Evolutionary conservation across 345 rosid genomes (phyloP), one percentile per base, ranked within the genome.

Genomic region (Moricandia moricandioides): DNA sequence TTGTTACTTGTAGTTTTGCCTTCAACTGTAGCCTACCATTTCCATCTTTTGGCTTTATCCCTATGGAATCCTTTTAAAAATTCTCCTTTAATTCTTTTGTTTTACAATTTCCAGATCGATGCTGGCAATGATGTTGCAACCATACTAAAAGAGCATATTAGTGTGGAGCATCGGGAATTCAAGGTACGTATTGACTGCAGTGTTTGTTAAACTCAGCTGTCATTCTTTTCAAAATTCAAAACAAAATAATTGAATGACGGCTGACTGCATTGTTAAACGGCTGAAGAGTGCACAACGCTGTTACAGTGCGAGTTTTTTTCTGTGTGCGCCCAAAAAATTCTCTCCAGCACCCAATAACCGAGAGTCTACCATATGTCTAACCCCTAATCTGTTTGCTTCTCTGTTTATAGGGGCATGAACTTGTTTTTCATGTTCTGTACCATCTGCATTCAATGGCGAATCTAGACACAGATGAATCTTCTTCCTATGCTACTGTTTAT

Each of bases 371-470:
- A 35, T 66, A 31, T 60, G 33, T 68, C 65, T 61, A 62, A 65
- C 56, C 73, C 62, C 47, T 72, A 59, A 63, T 65, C 74, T 74
- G 9, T 76, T 56, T 59, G 33, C 31, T 43, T 47, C 70, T 75
- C 58, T 77, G 24, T 59, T 59, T 52, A 65, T 88, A 95, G 99
- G 99, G 99, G 62, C 97, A 90, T 70, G 97, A 95, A 73, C 91
- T 92, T 78, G 96, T 89, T 16, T 69, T 92, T 84, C 85, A 95
- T 74, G 78, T 88, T 70, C 85, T 95, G 62, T 91, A 91, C 81
- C 93, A 92, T 82, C 88, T 89, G 17, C 85, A 90, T 71, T 88
- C 93, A 49, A 85, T 90, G 60, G 79, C 79, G 63, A 78, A 66
- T 59, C 45, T 73, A 60, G 85, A 68, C 84, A 76, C 84, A 31